Evolutionary conservation across 257 asterid species (phyloP), one percentile per base, ranked within the genome.

Genomic region (Plantago major): DNA sequence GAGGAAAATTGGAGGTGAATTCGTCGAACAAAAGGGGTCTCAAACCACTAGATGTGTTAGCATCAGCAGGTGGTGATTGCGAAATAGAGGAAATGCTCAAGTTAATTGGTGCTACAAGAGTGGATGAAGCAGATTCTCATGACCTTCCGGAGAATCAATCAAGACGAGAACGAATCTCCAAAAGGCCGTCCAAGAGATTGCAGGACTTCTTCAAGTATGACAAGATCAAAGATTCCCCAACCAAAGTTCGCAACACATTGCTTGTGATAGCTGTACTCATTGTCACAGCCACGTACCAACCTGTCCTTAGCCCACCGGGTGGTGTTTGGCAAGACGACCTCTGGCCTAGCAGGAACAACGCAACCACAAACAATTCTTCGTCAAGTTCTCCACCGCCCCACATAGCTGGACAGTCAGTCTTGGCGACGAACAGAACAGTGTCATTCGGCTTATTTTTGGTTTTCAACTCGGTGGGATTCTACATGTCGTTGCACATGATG

Each of bases 241-340:
- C 65, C 10, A 57, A 64, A 64, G 82, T 74, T 7, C 57, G 88
- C 7, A 71, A 67, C 65, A 74, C 70, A 1, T 14, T 83, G 44
- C 83, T 86, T 0, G 56, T 81, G 10, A 60, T 83, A 9, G 70
- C 86, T 1, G 79, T 76, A 26, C 65, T 83, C 3, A 81, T 86
- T 2, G 79, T 68, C 6, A 75, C 86, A 0, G 73, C 78, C 1
- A 77, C 95, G 0, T 86, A 78, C 52, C 84, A 81, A 60, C 81
- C 84, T 0, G 81, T 74, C 50, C 76, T 77, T 11, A 83, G 74
- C 54, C 95, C 89, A 1, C 89, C 88, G 0, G 87, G 90, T 2
- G 88, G 89, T 6, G 76, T 79, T 10, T 83, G 91, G 89, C 84
- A 86, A 55, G 86, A 83, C 17, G 33, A 67, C 58, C 30, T 0